Base-by-base conservation (phyloP, 2,329 filamentous ascomycete species). In the Fusarium decemcellulare region DNA sequence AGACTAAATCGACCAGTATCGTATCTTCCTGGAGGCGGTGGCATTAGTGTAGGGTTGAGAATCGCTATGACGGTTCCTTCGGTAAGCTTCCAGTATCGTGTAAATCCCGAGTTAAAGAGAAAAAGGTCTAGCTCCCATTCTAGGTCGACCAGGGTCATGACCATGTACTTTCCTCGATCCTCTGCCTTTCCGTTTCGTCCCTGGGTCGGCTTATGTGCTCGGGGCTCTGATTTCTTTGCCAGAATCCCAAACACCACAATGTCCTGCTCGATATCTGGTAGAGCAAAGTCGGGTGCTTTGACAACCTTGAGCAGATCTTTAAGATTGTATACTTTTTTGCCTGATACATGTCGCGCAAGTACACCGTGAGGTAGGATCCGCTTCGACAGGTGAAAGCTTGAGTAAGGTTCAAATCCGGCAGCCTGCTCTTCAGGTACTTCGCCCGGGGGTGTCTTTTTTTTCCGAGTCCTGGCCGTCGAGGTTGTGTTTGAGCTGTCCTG, bases 31-130 rank as follows among this genome's bases (percentile, higher is more conserved):
- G 89, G 89, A 0, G 92, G 92, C 0, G 95, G 95, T 4, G 95
- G 94, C 90, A 99, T 93, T 72, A 98, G 92, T 16, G 86, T 90
- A 1, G 96, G 96, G 76, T 99, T 99, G 32, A 99, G 85, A 29
- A 99, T 93, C 6, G 95, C 96, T 59, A 99, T 85, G 2, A 98
- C 87, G 0, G 95, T 98, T n/a, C 96, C 96, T 2, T 93, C 88
- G 0, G 91, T 91, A n/a, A 98, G 84, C 77, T 97, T 97, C 92
- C 95, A 98, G 82, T 96, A 99, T 58, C 93, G 90, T 15, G 93
- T 91, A 74, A 98, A 98, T 8, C 94, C 97, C 0, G 92, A 90
- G 74, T 93, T 93, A 80, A 99, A 99, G 14, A 99, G 88, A 74
- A 94, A 98, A 43, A 98, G 87, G 69, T 98, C 95, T 12, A 99